Evolutionary conservation across 257 asterid genomes (phyloP), one percentile per base, ranked within the genome.

Genomic region (Datura wrightii): DNA sequence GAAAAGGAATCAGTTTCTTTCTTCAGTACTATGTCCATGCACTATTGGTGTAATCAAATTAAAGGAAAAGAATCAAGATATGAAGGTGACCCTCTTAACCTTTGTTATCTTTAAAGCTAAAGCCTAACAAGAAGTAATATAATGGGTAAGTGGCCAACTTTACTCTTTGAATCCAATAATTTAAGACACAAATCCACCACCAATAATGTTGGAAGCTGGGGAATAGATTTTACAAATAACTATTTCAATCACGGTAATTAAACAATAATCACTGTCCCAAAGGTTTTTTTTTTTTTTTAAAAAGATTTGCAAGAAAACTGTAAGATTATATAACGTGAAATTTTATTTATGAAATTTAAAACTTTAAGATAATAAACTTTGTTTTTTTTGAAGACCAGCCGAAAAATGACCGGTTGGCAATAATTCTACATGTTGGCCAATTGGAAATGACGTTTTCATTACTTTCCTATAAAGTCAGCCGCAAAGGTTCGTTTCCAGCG

Each of bases 131-230:
- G 42, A 37, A 13, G 60, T 70, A 16, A 48, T 74, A 24, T 11
- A 48, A 72, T 48, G 41, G 6, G 46, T 42, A 71, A 84, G 85
- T 60, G 80, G 58, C 83, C 85, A 60, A 80, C 50, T 80, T 46
- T 80, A 65, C 48, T 86, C 84, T 41, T 65, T 76, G 62, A 31
- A 50, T 76, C 31, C 63, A 76, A 76, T 76, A 50, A 76, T 76
- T 76, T 50, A 50, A 46, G 1, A n/a, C 72, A 34, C 46, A 16
- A 54, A 52, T 19, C 52, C 52, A 39, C 78, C 14, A 15, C 50
- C 50, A 39, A 7, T 39, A 16, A 39, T 39, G 42, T 39, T 67
- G 14, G 24, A 67, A 48, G 31, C 31, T 24, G 31, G 36, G 1
- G 7, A 66, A 66, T 14, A 0, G 31, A 24, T 24, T 24, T 6